A percentile compares a stretch with the other conserved stretches of the same genome.
phyloP scores from a whole-genome alignment of 176 grass and related monocot species.

The Thinopyrum elongatum region DNA sequence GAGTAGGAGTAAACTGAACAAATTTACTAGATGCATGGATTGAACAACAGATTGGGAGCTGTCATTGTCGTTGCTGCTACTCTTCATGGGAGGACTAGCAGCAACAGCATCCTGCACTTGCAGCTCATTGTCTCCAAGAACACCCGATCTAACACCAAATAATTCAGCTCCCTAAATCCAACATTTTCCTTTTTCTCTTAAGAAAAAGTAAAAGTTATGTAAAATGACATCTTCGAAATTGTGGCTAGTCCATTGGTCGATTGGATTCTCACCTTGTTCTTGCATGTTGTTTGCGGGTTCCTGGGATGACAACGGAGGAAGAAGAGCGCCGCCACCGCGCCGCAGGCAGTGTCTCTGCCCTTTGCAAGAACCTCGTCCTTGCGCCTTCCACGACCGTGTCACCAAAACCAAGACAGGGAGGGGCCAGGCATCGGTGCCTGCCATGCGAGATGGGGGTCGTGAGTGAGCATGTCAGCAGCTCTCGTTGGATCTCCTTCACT shows the following conservation, averaged over 20 bases:
- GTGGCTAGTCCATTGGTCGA: not conserved
- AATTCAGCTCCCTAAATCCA: not conserved
- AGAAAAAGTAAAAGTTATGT: not conserved
- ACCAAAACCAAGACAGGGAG: not conserved
- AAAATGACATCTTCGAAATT: not conserved
- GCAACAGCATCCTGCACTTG: slow-evolving; percentile 11
- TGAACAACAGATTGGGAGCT: slow-evolving; percentile 2
- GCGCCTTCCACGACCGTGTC: not conserved
- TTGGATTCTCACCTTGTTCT: slow-evolving; percentile 25
- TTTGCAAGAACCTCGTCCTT: not conserved
- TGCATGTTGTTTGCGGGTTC: slow-evolving; percentile 34
- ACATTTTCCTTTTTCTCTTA: not conserved
- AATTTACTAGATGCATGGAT: not conserved
- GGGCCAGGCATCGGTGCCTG: too few species aligned
- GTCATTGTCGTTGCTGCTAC: not conserved
- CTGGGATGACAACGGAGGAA: slow-evolving; percentile 21
- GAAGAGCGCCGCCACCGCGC: not conserved
- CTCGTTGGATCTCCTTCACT: too few species aligned
- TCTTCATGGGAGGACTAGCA: not conserved
- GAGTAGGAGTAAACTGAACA: too few species aligned
- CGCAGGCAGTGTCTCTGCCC: not conserved
- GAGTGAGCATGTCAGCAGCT: too few species aligned
- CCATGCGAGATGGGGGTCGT: too few species aligned
- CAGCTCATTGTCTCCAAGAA: slow-evolving; percentile 34
- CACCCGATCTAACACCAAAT: slow-evolving; percentile 10